Base-by-base conservation (phyloP, 495 filamentous ascomycete species). In the Aspergillus bertholletiae region DNA sequence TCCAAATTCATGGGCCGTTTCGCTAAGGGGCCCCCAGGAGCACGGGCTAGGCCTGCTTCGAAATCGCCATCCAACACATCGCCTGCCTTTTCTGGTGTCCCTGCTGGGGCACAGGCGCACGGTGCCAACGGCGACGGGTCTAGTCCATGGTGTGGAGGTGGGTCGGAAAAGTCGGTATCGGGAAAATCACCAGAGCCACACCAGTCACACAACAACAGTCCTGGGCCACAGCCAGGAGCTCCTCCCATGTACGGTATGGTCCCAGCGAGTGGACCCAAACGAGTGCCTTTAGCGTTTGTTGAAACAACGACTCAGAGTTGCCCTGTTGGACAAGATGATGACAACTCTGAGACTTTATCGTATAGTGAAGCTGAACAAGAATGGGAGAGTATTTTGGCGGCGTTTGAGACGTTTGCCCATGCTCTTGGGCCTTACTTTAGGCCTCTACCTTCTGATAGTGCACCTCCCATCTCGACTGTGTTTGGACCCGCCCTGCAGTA, bases 401-500 rank as follows among this genome's bases (percentile, higher is more conserved):
- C 92, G 3, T 87, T 96, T 49, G 75, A 85, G 23, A 62, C 79
- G 4, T 84, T 96, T 63, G 68, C 78, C 18, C 63, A 75, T 15
- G 79, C 79, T 35, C 82, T 97, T 15, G 88, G 92, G 2, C 75
- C 82, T 6, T 83, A 89, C 45, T 97, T 92, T 71, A 79, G 85
- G 54, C 85, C 91, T 15, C 72, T 97, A n/a, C 80, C 87, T 1
- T 69, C 85, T 5, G 92, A 96, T 46, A 81, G 84, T 57, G 76
- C 80, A 54, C 73, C 79, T 1, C 74, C 84, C 3, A 80, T 86
- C 23, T 62, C 73, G 6, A 83, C 88, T 26, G 91, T 95, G 1
- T 98, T 96, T 58, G 94, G 94, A 1, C 80, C 84, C 1, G 87
- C 92, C 2, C 75, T 90, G 4, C 84, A 88, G 62, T 97, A 93